Evolutionary conservation across 1,284 basidiomycete genomes (phyloP).

Genomic region (Entoloma clypeatum): DNA sequence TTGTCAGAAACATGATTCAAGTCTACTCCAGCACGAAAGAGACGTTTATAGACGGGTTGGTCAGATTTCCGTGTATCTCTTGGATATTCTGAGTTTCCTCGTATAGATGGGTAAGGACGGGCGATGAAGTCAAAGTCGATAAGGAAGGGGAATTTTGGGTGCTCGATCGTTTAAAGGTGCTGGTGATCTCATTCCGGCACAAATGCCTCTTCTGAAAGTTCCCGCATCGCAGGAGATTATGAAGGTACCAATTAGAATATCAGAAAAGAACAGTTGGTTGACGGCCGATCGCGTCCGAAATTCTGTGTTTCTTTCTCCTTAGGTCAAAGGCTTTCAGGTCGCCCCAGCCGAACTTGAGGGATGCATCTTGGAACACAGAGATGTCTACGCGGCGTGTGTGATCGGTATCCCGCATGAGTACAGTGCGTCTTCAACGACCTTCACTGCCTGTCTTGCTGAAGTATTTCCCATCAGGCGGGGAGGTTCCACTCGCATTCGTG

Average conservation of each 20-base stretch:
- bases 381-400: conserved; percentile 71
- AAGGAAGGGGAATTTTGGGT: conserved; percentile 58
- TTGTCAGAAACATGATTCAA: conserved; percentile 3
- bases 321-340: conserved; percentile 65
- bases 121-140: conserved; percentile 61
- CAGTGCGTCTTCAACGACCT: conserved; percentile 25
- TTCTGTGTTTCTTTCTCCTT: conserved; percentile 25
- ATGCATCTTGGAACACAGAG: conserved; percentile 63
- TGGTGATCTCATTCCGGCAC: not conserved
- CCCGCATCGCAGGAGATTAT: conserved; percentile 45
- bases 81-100: conserved; percentile 1
- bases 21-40: conserved; percentile 43
- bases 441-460: not conserved
- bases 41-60: conserved; percentile 49
- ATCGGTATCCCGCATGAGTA: conserved; percentile 76
- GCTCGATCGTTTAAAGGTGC: conserved; percentile 66
- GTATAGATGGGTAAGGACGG: conserved; percentile 62
- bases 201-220: not conserved
- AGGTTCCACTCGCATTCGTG: conserved; percentile 65
- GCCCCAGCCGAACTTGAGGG: conserved; percentile 72
- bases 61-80: not conserved
- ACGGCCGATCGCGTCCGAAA: not conserved
- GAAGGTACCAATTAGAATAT: conserved; percentile 32
- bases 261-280: not conserved
- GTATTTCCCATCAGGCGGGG: conserved; percentile 41